Percentiles rank a stretch among this genome's conserved stretches.
These are phyloP conservation scores for Amanita exitialis DNA, from an alignment of 768 basidiomycete genomes.

Conservation along the genomic window DNA sequence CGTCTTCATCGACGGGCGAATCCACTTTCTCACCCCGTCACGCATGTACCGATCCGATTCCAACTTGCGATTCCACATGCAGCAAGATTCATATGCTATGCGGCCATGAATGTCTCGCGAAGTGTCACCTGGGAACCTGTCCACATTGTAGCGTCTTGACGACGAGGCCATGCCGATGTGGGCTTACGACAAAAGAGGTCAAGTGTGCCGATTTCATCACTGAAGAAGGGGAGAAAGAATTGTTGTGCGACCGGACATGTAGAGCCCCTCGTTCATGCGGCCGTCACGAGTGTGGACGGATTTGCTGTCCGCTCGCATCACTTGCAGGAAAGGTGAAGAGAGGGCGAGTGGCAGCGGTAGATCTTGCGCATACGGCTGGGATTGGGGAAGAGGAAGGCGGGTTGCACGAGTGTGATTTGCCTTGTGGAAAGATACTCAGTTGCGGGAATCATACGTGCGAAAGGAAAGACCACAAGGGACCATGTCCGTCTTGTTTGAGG, in stretches of 20 bases:
- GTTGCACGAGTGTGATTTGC: slow-evolving; percentile 76
- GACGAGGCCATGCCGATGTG: slow-evolving; percentile 81
- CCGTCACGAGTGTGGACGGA: slow-evolving; percentile 71
- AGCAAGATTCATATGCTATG: slow-evolving; percentile 55
- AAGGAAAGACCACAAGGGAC: slow-evolving; percentile 70
- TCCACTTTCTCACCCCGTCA: slow-evolving; percentile 32
- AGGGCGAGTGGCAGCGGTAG: slow-evolving; percentile 19
- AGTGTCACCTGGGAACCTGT: slow-evolving; percentile 74
- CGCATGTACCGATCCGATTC: slow-evolving; percentile 67
- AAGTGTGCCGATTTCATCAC: slow-evolving; percentile 40
- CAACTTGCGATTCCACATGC: slow-evolving; percentile 68
- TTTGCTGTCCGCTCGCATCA: slow-evolving; percentile 85
- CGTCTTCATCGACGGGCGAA: slow-evolving; percentile 16
- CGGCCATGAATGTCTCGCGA: slow-evolving; percentile 57
- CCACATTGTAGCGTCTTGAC: slow-evolving; percentile 68
- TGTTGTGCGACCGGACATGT: slow-evolving; percentile 78
- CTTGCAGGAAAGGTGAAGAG: slow-evolving; percentile 52
- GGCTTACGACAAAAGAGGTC: slow-evolving; percentile 46
- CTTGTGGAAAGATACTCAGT: slow-evolving; percentile 60
- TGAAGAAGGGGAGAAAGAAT: slow-evolving; percentile 31
- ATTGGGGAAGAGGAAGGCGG: slow-evolving; percentile 54
- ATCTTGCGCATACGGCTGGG: slow-evolving; percentile 13
- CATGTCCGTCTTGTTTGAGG: slow-evolving; percentile 75
- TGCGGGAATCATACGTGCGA: slow-evolving; percentile 81
- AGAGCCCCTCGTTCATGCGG: slow-evolving; percentile 74